These are phyloP conservation scores for Fusarium begoniae DNA, from an alignment of 2,329 filamentous ascomycete genomes.

Conservation along the genomic window DNA sequence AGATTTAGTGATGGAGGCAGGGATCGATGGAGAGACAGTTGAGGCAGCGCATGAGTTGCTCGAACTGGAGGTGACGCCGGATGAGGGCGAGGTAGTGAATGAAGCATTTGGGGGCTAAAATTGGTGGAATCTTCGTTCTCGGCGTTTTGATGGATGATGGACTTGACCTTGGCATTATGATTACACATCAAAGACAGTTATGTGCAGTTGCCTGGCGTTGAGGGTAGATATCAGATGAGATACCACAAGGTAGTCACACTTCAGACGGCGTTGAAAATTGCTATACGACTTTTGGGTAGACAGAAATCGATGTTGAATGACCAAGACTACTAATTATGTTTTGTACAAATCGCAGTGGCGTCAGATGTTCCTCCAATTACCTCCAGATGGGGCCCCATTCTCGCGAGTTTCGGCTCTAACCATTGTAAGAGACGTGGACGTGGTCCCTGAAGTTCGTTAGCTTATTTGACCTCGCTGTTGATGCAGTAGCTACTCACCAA, in stretches of 20 bases:
- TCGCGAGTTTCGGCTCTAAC: background rate
- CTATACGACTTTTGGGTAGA: background rate
- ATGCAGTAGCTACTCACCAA: slow-evolving; percentile 45
- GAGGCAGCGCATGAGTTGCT: slow-evolving; percentile 85
- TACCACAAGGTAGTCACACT: slow-evolving; percentile 9
- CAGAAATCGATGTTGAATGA: background rate
- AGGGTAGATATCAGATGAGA: slow-evolving; percentile 10
- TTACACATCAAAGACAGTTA: background rate
- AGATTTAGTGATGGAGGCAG: slow-evolving; percentile 77
- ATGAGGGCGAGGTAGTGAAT: slow-evolving; percentile 62
- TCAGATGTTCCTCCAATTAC: background rate
- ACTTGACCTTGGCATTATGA: background rate
- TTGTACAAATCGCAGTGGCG: background rate
- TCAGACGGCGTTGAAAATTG: background rate
- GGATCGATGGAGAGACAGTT: slow-evolving; percentile 79
- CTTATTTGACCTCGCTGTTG: background rate
- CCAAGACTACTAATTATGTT: background rate
- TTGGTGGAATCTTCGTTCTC: background rate
- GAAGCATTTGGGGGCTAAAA: slow-evolving; percentile 53
- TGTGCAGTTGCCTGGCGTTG: slow-evolving; percentile 13
- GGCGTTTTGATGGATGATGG: slow-evolving; percentile 23
- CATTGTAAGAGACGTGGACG: slow-evolving; percentile 43
- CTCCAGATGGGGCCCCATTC: background rate
- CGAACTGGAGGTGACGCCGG: slow-evolving; percentile 81
- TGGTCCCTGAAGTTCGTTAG: slow-evolving; percentile 36